These are phyloP conservation scores for Claviceps fusiformis DNA, from an alignment of 2,329 filamentous ascomycete species.

Conservation along the genomic window DNA sequence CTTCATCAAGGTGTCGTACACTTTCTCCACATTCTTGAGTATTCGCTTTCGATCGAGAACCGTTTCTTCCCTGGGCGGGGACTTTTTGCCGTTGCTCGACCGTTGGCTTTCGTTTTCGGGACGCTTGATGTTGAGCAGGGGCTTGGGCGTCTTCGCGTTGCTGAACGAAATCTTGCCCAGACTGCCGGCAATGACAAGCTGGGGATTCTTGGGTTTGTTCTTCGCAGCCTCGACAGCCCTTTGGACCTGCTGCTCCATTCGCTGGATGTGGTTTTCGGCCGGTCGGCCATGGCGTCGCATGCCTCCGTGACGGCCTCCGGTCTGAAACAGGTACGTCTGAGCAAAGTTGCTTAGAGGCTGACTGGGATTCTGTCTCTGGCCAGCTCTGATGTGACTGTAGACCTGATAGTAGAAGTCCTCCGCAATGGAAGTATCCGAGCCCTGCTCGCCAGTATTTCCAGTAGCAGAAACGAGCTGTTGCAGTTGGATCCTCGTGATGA, in stretches of 20 bases:
- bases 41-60: conserved; percentile 70
- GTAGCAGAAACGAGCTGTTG: conserved; percentile 92
- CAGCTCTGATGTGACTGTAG: conserved; percentile 83
- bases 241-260: conserved; percentile 98
- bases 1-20: conserved; percentile 80
- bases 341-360: conserved; percentile 93
- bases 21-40: conserved; percentile 72
- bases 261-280: conserved; percentile 93
- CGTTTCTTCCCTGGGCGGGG: conserved; percentile 15
- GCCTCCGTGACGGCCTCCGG: conserved; percentile 66
- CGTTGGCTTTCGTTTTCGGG: conserved; percentile 52
- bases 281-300: conserved; percentile 64
- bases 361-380: conserved; percentile 77
- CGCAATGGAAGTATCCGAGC: conserved; percentile 64
- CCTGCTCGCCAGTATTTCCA: conserved; percentile 69
- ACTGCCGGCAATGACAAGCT: conserved; percentile 90
- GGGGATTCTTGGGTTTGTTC: conserved; percentile 93
- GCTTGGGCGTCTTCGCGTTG: conserved; percentile 94
- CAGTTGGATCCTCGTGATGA: conserved; percentile 93
- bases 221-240: conserved; percentile 94
- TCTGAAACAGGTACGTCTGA: conserved; percentile 94
- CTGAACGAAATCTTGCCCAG: conserved; percentile 97
- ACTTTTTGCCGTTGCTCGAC: conserved; percentile 34
- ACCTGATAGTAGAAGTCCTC: conserved; percentile 99
- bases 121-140: conserved; percentile 88